Evolutionary conservation across 1,284 basidiomycete genomes (phyloP), one percentile per base, ranked within the genome.

Genomic region (Lignosus rhinocerotis): DNA sequence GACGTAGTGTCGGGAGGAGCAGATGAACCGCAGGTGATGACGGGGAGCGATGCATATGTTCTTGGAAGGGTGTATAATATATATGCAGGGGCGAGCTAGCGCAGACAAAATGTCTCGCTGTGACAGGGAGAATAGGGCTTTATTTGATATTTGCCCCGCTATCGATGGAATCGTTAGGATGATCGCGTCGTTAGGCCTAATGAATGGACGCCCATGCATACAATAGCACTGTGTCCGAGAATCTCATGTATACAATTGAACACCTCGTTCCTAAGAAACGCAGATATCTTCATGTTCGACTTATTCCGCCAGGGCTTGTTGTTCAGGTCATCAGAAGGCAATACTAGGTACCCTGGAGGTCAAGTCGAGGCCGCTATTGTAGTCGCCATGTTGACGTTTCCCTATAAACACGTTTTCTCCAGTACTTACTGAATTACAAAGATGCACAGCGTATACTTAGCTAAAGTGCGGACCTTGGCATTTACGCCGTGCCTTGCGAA

Each of bases 21-120:
- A 43, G 59, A 41, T 34, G 25, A 30, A 38, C 50, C 53, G 51
- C 51, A 51, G 53, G 43, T 32, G 55, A 53, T 31, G 59, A 54
- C 34, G 61, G 45, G 50, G 59, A 38, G 30, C n/a, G 33, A 50
- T 25, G 25, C 2, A 4, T 25, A 25, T 25, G 25, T 25, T 25
- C 25, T 25, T 4, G 25, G 25, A 2, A 25, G 4, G 25, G 4
- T 4, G n/a, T n/a, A n/a, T n/a, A n/a, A 60, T 64, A 64, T 64
- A 61, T 60, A 58, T 59, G 25, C 25, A 25, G 55, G 49, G 55
- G 44, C 50, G 60, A 53, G 55, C 51, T 58, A 59, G 63, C 55
- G 60, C 59, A 60, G 58, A 56, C 58, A 58, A 42, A 51, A 59
- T 31, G 62, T 59, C 62, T 64, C 55, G 55, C 49, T 41, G 43